Percentiles rank a stretch among this genome's conserved stretches.
Evolutionary conservation across 2,329 filamentous ascomycete species (phyloP).

Genomic region (Hymenoscyphus salicellus): DNA sequence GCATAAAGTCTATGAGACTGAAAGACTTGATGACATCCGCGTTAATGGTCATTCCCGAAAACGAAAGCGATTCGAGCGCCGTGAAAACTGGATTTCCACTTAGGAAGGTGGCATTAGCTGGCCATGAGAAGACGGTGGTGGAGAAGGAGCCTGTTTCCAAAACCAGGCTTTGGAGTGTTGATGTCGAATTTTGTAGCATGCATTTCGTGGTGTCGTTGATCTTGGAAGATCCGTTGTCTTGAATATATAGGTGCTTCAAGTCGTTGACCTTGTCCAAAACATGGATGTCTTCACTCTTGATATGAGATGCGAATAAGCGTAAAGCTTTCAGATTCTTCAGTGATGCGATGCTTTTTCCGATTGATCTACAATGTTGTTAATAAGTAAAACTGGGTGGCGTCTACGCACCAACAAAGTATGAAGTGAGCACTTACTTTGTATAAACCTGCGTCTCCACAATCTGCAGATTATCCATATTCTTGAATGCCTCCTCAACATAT

Average conservation of each 20-base stretch:
- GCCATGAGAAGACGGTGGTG: background rate
- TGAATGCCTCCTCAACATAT: constrained; percentile 13
- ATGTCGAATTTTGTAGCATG: constrained; percentile 1
- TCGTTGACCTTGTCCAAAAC: background rate
- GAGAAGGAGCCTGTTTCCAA: background rate
- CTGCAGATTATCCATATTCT: constrained; percentile 13
- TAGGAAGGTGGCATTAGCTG: background rate
- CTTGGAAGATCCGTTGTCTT: background rate
- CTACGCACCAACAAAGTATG: background rate
- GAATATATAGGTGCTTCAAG: constrained; percentile 6
- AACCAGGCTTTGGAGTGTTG: constrained; percentile 8
- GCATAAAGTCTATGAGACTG: constrained; percentile 7
- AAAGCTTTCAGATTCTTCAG: constrained; percentile 11
- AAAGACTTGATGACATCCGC: background rate
- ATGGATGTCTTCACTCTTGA: background rate
- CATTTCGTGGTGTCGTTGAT: background rate
- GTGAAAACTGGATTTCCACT: background rate
- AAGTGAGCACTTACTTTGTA: constrained; percentile 3
- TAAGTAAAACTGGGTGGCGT: background rate
- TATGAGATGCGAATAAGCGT: background rate
- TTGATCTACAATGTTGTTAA: constrained; percentile 7
- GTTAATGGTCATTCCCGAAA: background rate
- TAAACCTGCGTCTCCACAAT: constrained; percentile 9
- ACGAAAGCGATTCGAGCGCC: constrained; percentile 2
- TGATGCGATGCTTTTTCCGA: constrained; percentile 8